Conservation (phyloP, 768 basidiomycete species). For the Amanita pallidorosea region DNA sequence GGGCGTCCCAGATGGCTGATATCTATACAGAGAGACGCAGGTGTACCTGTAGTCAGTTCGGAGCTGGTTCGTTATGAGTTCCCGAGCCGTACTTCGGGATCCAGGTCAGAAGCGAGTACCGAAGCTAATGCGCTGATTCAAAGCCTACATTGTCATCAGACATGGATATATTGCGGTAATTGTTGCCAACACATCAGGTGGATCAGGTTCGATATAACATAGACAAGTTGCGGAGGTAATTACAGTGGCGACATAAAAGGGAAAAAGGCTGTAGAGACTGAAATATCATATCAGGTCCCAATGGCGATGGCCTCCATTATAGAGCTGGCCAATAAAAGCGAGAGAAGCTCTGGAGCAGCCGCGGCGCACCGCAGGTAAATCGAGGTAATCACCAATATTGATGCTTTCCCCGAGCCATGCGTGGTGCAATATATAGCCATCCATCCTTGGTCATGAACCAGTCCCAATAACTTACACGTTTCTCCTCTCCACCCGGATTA, state of each 20-base stretch:
- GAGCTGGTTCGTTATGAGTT: not conserved
- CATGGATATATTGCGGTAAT: not conserved
- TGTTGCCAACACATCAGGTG: not conserved
- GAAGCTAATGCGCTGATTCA: not conserved
- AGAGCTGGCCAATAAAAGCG: not conserved
- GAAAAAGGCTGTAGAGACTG: not conserved
- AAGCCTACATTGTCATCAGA: not conserved
- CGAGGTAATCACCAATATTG: not conserved
- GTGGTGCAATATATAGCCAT: not conserved
- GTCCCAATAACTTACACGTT: not conserved
- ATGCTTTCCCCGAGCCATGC: constrained; percentile 4
- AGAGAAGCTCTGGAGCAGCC: not conserved
- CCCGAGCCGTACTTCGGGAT: not conserved
- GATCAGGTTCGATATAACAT: constrained; percentile 1
- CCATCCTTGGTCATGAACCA: not conserved
- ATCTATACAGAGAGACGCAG: not conserved
- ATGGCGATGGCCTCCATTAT: not conserved
- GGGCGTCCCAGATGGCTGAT: not conserved
- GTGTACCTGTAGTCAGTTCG: not conserved
- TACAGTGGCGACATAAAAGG: not conserved
- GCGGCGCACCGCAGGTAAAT: not conserved
- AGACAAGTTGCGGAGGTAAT: not conserved
- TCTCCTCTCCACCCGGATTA: not conserved
- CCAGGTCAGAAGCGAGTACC: not conserved
- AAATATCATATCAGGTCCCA: not conserved